phyloP scores from a whole-genome alignment of 75 land plant genomes.

The Sequoia sempervirens region DNA sequence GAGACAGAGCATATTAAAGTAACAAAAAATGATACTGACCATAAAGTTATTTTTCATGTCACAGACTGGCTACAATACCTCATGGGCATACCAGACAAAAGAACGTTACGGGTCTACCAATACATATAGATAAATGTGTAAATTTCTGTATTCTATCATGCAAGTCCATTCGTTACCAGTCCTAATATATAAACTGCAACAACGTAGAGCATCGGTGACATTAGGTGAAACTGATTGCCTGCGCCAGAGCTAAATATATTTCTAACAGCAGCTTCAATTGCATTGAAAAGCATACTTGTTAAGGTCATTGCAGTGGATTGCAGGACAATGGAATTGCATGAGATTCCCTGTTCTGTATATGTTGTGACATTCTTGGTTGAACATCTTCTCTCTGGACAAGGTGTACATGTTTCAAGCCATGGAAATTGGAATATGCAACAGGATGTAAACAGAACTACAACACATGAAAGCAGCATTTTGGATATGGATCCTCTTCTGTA shows the following conservation, averaged over 20 bases:
- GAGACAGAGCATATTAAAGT: neutral
- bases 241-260: slow-evolving; percentile 70
- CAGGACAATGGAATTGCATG: slow-evolving; percentile 65
- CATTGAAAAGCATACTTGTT: slow-evolving; percentile 59
- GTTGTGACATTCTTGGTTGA: slow-evolving; percentile 52
- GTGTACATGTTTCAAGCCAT: slow-evolving; percentile 60
- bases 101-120: too few relatives aligned
- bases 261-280: slow-evolving; percentile 69
- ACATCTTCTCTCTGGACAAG: slow-evolving; percentile 42
- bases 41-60: too few relatives aligned
- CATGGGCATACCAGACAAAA: too few relatives aligned
- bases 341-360: slow-evolving; percentile 60
- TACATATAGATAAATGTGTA: too few relatives aligned
- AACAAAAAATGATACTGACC: neutral
- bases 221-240: slow-evolving; percentile 31
- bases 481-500: slow-evolving; percentile 68
- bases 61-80: too few relatives aligned
- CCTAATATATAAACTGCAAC: slow-evolving; percentile 44
- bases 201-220: slow-evolving; percentile 32
- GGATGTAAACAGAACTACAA: slow-evolving; percentile 65
- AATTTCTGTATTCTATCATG: neutral
- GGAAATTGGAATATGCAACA: slow-evolving; percentile 61
- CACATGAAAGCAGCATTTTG: slow-evolving; percentile 47
- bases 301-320: slow-evolving; percentile 69
- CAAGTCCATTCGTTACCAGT: slow-evolving; percentile 69